Base-by-base conservation (phyloP, 179 eudicot genomes). In the Beta corolliflora region DNA sequence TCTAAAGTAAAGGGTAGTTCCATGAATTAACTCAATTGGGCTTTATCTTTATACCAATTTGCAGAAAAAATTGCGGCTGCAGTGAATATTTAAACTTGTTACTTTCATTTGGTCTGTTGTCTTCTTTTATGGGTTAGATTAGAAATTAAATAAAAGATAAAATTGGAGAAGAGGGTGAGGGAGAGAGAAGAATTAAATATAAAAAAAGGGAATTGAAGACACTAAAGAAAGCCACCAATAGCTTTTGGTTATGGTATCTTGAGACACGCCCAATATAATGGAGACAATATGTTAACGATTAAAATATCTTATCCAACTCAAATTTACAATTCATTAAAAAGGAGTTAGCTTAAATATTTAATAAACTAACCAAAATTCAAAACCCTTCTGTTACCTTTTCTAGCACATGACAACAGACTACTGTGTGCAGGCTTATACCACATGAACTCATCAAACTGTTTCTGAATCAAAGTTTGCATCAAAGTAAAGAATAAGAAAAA, bases 201-300 rank as follows among this genome's bases (percentile, higher is more conserved):
- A 25, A 44, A 71, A 36, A 23, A 45, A 45, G 0, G 15, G 23
- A 9, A 29, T n/a, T 60, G 25, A 21, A 15, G 54, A 45, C 18
- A 52, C 12, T 8, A 25, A 72, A 78, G 63, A 50, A 58, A 81
- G 77, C 71, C 72, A 77, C 75, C 69, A 80, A 31, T 80, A 41
- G 77, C 79, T 80, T 84, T 84, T 83, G 77, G 85, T 83, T 71
- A 83, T 83, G 84, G 82, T 80, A 83, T 85, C 86, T 84, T 84
- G 86, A 84, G 86, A 84, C 86, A 84, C 86, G 81, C 79, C 79
- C 81, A 81, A 70, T 76, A 76, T 84, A 80, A 80, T 84, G 65
- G 83, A 60, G 86, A 84, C 86, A 84, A 70, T 29, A 56, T 66
- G 63, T 60, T 79, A 21, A 45, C 67, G 8, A 64, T 12, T 71